These are phyloP conservation scores for Pseudozyma sp. DNA, from an alignment of 1,284 basidiomycete species.

Conservation along the genomic window DNA sequence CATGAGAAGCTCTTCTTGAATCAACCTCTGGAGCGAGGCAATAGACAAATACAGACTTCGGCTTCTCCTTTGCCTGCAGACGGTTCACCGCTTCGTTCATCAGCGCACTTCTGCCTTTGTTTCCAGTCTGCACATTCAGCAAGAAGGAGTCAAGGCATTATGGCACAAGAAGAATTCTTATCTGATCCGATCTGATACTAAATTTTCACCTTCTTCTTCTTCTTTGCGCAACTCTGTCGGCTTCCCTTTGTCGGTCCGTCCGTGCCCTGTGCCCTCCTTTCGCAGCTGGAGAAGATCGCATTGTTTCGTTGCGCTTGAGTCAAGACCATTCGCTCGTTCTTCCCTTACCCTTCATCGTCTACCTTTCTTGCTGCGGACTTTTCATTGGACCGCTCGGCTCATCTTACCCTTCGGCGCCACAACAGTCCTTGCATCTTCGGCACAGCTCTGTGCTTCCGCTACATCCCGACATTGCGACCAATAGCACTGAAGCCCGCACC, in stretches of 20 bases:
- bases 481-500: background rate
- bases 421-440: constrained; percentile 5
- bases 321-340: background rate
- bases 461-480: constrained; percentile 13
- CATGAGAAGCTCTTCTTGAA: constrained; percentile 3
- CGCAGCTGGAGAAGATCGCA: background rate
- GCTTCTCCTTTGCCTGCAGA: background rate
- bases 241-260: background rate
- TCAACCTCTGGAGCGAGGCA: too few relatives aligned
- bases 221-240: background rate
- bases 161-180: constrained; percentile 11
- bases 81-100: background rate
- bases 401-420: background rate
- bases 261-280: background rate
- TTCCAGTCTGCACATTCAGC: background rate
- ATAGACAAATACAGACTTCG: too few relatives aligned
- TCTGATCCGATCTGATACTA: constrained; percentile 40
- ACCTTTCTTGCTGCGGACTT: background rate
- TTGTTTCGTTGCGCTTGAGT: too few relatives aligned
- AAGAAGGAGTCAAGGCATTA: background rate
- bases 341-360: background rate
- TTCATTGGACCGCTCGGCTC: constrained; percentile 8
- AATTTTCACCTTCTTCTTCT: constrained; percentile 3
- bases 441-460: constrained; percentile 7
- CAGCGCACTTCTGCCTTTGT: background rate